These are phyloP conservation scores for Mycena sanguinolenta DNA, from an alignment of 768 basidiomycete genomes.

Conservation along the genomic window DNA sequence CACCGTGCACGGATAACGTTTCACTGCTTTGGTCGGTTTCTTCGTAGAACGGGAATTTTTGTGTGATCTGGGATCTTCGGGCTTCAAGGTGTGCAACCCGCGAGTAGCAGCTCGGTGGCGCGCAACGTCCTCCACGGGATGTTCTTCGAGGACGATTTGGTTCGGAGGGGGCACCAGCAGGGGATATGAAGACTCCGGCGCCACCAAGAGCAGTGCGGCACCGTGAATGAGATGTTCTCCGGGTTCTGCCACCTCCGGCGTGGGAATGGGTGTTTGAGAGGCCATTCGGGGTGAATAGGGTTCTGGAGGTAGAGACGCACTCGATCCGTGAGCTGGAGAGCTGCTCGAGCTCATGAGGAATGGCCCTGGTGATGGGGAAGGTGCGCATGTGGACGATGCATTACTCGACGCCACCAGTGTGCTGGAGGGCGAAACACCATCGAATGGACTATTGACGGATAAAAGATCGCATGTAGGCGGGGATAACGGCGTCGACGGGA, in stretches of 20 bases:
- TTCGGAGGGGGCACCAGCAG: neutral
- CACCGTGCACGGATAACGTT: slow-evolving; percentile 36
- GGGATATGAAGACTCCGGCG: too few species aligned
- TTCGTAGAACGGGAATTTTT: slow-evolving; percentile 19
- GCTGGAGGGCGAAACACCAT: slow-evolving; percentile 15
- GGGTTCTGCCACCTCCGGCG: neutral
- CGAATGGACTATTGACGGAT: slow-evolving; percentile 5
- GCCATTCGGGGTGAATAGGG: slow-evolving; percentile 17
- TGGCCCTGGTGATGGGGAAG: slow-evolving; percentile 25
- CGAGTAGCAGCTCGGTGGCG: slow-evolving; percentile 1
- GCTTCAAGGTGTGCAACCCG: slow-evolving; percentile 15
- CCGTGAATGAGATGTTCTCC: neutral
- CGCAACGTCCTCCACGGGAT: neutral
- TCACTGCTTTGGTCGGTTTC: neutral
- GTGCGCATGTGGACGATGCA: slow-evolving; percentile 25
- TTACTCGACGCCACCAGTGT: slow-evolving; percentile 23
- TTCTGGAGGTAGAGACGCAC: slow-evolving; percentile 11
- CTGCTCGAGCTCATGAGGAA: neutral
- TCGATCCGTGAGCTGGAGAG: slow-evolving; percentile 6
- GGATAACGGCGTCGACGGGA: neutral
- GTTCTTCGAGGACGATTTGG: slow-evolving; percentile 25
- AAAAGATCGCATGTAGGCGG: slow-evolving; percentile 8
- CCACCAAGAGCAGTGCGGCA: neutral
- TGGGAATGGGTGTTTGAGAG: neutral
- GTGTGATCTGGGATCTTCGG: slow-evolving; percentile 16